phyloP scores from a whole-genome alignment of 176 grass and related monocot genomes.

The Ananas comosus region DNA sequence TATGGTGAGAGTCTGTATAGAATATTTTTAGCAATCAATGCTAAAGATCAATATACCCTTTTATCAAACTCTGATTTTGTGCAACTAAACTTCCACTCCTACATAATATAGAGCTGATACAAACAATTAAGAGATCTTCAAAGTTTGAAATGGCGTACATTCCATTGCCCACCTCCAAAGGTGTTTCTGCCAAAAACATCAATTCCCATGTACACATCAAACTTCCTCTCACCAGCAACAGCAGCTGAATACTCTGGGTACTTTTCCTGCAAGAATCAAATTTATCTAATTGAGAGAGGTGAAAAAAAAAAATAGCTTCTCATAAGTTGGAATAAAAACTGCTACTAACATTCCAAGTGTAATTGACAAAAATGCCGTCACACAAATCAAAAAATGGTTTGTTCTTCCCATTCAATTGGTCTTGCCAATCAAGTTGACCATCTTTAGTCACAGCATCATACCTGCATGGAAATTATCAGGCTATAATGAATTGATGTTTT shows the following conservation, averaged over 20 bases:
- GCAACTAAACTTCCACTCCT: not conserved
- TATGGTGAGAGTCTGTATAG: not conserved
- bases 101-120: not conserved
- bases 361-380: slow-evolving; percentile 84
- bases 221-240: slow-evolving; percentile 58
- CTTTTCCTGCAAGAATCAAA: slow-evolving; percentile 34
- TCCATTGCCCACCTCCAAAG: slow-evolving; percentile 81
- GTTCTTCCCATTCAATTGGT: slow-evolving; percentile 65
- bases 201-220: slow-evolving; percentile 98
- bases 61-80: not conserved
- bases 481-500: not conserved
- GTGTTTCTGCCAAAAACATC: slow-evolving; percentile 90
- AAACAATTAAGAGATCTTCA: not conserved
- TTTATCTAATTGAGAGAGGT: slow-evolving; percentile 3
- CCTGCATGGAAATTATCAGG: slow-evolving; percentile 29
- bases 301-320: not conserved
- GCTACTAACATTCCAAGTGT: slow-evolving; percentile 62
- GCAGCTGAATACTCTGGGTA: slow-evolving; percentile 52
- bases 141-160: slow-evolving; percentile 40
- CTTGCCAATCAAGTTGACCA: slow-evolving; percentile 62
- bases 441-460: slow-evolving; percentile 69
- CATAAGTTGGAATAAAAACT: not conserved
- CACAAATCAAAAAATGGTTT: slow-evolving; percentile 90
- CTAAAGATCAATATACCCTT: no score
- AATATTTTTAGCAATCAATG: no score